These are phyloP conservation scores for cucumber (Cucumis sativus) DNA, from an alignment of 306 rosid genomes.

Conservation along the genomic window DNA sequence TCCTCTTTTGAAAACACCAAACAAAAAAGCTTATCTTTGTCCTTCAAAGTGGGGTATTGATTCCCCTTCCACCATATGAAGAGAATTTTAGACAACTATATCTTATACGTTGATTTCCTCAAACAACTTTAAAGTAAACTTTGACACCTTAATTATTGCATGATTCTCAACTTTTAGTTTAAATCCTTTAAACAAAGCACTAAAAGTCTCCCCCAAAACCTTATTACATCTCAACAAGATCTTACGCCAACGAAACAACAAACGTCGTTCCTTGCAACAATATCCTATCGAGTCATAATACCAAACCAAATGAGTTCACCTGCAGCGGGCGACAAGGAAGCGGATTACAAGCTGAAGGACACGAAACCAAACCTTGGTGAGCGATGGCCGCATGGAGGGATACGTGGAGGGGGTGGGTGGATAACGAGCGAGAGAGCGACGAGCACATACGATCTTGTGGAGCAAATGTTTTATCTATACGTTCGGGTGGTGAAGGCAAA, in stretches of 20 bases:
- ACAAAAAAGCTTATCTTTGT: conserved; percentile 34
- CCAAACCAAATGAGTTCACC: conserved; percentile 10
- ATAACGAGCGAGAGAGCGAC: conserved; percentile 62
- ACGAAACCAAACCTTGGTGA: conserved; percentile 72
- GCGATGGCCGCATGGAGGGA: conserved; percentile 80
- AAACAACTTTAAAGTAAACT: not conserved
- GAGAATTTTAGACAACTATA: conserved; percentile 30
- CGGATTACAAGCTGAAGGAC: conserved; percentile 60
- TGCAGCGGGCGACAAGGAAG: conserved; percentile 25
- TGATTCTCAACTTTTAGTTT: conserved; percentile 5
- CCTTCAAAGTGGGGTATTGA: conserved; percentile 24
- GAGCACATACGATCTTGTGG: conserved; percentile 75
- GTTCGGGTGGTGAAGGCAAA: conserved; percentile 72
- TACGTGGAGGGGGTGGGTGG: conserved; percentile 69
- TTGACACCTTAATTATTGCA: not conserved
- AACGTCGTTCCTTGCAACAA: not conserved
- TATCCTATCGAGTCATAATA: too few relatives aligned
- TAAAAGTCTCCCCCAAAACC: conserved; percentile 8
- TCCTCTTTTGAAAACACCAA: not conserved
- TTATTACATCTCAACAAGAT: not conserved
- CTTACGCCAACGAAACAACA: not conserved
- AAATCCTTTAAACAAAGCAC: conserved; percentile 24
- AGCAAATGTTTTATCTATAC: conserved; percentile 70
- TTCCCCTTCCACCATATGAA: conserved; percentile 1
- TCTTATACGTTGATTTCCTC: not conserved